Evolutionary conservation across 2,329 filamentous ascomycete species (phyloP).

Genomic region (Beauveria scarabaeidicola): DNA sequence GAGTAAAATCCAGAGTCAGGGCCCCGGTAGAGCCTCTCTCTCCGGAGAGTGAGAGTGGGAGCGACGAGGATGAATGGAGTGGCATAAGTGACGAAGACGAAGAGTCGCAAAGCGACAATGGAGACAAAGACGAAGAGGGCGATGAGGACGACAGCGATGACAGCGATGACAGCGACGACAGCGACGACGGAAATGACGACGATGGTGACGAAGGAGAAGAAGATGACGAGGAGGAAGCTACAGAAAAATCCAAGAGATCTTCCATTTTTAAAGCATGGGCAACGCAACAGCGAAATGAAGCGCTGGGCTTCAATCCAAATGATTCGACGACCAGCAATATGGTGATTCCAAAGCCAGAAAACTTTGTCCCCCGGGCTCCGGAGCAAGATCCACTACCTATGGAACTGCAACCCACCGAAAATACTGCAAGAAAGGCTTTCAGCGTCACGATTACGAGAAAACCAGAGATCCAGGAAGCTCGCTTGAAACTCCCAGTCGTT

Average conservation of each 20-base stretch:
- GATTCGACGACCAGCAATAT: conserved; percentile 33
- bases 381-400: conserved; percentile 64
- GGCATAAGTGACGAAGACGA: conserved; percentile 49
- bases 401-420: conserved; percentile 54
- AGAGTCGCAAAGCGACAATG: conserved; percentile 16
- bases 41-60: conserved; percentile 22
- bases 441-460: conserved; percentile 63
- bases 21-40: conserved; percentile 32
- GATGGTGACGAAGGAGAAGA: conserved; percentile 26
- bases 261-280: conserved; percentile 93
- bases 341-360: conserved; percentile 47
- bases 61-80: conserved; percentile 46
- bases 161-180: conserved; percentile 20
- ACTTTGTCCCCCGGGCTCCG: conserved; percentile 57
- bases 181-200: conserved; percentile 23
- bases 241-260: conserved; percentile 26
- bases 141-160: conserved; percentile 21
- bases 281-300: conserved; percentile 73
- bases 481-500: conserved; percentile 78
- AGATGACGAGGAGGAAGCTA: conserved; percentile 20
- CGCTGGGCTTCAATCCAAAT: conserved; percentile 55
- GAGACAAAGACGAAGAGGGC: conserved; percentile 19
- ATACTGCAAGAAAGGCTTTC: conserved; percentile 61
- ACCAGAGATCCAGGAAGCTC: conserved; percentile 66
- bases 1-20: conserved; percentile 47